Evolutionary conservation across 305 asterid genomes (phyloP), one percentile per base, ranked within the genome.

Genomic region (Fraxinus xanthoxyloides): DNA sequence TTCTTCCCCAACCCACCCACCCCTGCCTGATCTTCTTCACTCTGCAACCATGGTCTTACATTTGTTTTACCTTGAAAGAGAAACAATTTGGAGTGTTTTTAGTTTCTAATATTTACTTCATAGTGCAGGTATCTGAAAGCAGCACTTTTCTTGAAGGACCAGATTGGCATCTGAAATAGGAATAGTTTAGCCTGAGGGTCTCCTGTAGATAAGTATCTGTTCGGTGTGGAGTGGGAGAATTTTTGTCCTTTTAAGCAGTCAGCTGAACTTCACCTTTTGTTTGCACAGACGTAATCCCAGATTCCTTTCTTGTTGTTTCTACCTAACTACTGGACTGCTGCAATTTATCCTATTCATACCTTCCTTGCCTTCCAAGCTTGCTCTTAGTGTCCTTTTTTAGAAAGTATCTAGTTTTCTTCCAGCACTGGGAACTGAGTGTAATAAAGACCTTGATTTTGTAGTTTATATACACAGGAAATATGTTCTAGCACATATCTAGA

Each of bases 401-500:
- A 56, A 5, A 46, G 13, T 19, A 77, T 35, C 51, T 40, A 24
- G 35, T 30, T 79, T 76, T 67, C 75, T 26, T 75, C 61, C 72
- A 65, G 24, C 77, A n/a, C 81, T 48, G 28, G 15, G 19, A 65
- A 76, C 78, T 73, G 17, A 72, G 78, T 78, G 43, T 48, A 46
- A 26, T 48, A 51, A 78, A 23, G 63, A 54, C 77, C 32, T 83
- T 17, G 69, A 46, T 48, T 54, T 75, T 77, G 46, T 77, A 65
- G 72, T 59, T 43, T 82, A 46, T 32, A 77, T 79, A 56, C 70
- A 13, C 24, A 67, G 75, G 67, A 75, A 70, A 24, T 46, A 86
- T 89, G 95, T 73, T 77, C 74, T 82, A 80, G 84, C 80, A 67
- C 77, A 80, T 31, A 84, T 75, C 63, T 59, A 75, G 43, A 83